Evolutionary conservation across 306 rosid species (phyloP), one percentile per base, ranked within the genome.

Genomic region (Prunus mume): DNA sequence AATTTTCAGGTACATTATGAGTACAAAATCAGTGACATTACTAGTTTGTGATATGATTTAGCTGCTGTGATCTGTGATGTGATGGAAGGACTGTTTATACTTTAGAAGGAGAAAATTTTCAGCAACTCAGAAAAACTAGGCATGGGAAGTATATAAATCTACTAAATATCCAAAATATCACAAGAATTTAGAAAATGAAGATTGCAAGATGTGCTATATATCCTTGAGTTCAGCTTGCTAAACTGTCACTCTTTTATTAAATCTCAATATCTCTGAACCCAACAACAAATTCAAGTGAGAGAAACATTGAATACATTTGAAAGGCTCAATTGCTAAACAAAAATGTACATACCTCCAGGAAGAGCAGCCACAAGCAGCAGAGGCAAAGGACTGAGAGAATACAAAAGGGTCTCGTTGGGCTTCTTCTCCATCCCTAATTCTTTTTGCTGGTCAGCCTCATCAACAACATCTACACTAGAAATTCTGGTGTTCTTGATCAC

Each of bases 371-470:
- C 71, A 65, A 75, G 78, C 18, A 94, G 70, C 32, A 92, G 83
- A 69, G 97, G 93, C 79, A 94, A 64, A 12, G 96, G 95, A 72
- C 87, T 80, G 78, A 91, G 77, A 54, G 97, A 92, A 73, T 80
- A 85, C 74, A 94, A 69, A 56, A 74, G 73, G 65, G 91, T 83
- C 80, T 86, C 86, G 3, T 43, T 78, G 28, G 62, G 13, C 20
- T 56, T 56, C 34, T 79, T 68, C n/a, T 83, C 43, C 43, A 38
- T 68, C 74, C 12, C 78, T 64, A 49, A 63, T 51, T 82, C 86
- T 7, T 68, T 57, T 62, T 77, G 41, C 1, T 69, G 69, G 30
- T 47, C 61, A 15, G 18, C 80, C 41, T 41, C 75, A 3, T 20
- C 57, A 12, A 46, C 68, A 60, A 30, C 43, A 8, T 64, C n/a